phyloP scores from a whole-genome alignment of 2,329 filamentous ascomycete genomes.

The Xylariaceae sp. region DNA sequence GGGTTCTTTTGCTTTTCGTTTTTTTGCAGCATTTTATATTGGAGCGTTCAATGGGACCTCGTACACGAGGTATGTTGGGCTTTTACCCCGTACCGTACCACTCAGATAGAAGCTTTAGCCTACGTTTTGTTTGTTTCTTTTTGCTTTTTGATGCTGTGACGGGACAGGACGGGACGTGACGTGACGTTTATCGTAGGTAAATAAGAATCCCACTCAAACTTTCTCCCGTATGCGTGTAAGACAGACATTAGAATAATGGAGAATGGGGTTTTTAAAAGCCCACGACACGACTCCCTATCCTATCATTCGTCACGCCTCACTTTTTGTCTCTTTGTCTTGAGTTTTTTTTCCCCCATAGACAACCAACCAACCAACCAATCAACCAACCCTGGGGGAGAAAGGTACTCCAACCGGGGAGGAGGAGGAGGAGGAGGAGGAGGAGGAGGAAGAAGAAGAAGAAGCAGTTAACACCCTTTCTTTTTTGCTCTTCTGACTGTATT shows the following conservation, averaged over 20 bases:
- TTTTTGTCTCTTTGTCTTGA: conserved; percentile 4
- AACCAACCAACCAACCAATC: no score
- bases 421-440: neutral
- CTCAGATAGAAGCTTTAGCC: neutral
- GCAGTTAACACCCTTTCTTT: no score
- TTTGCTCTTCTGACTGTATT: conserved; percentile 5
- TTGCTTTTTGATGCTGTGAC: no score
- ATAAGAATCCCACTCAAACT: no score
- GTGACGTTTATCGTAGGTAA: no score
- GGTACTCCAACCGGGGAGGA: neutral
- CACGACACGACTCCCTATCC: neutral
- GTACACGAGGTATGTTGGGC: neutral
- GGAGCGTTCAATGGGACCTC: neutral
- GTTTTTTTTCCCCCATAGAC: conserved; percentile 10
- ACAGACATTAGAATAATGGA: no score
- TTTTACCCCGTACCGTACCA: neutral
- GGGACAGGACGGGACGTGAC: no score
- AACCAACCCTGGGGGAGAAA: neutral
- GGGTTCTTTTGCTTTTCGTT: neutral
- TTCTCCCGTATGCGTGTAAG: no score
- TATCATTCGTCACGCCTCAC: conserved; percentile 15
- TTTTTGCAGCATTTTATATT: neutral
- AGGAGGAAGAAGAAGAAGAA: no score
- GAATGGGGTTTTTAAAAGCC: no score
- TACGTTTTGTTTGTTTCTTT: neutral